phyloP scores from a whole-genome alignment of 768 basidiomycete genomes.

The Auriscalpium microsporum region DNA sequence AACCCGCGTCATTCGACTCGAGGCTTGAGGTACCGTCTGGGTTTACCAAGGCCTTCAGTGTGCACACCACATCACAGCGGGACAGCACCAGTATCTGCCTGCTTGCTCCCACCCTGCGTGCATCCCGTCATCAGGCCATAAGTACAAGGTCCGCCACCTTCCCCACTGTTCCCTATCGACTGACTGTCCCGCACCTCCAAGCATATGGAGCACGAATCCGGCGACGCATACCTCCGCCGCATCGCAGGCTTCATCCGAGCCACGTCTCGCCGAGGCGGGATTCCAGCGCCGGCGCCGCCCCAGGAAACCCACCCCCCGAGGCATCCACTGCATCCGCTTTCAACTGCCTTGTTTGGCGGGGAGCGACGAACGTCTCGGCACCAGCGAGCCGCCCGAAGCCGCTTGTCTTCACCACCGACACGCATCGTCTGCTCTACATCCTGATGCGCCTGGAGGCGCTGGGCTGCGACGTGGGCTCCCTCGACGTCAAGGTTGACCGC shows the following conservation, averaged over 20 bases:
- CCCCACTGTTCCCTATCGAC: slow-evolving; percentile 12
- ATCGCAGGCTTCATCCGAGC: slow-evolving; percentile 67
- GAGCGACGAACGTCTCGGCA: slow-evolving; percentile 25
- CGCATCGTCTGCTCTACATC: slow-evolving; percentile 81
- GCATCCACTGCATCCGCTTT: slow-evolving; percentile 31
- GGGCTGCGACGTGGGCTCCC: slow-evolving; percentile 65
- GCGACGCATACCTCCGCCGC: slow-evolving; percentile 68
- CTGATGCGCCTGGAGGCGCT: slow-evolving; percentile 80
- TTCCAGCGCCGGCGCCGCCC: slow-evolving; percentile 41
- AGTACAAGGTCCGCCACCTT: slow-evolving; percentile 4
- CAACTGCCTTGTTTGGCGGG: slow-evolving; percentile 53
- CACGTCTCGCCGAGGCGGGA: slow-evolving; percentile 59
- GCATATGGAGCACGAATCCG: slow-evolving; percentile 47
- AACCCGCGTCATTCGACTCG: neutral
- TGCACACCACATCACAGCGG: neutral
- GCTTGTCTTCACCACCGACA: slow-evolving; percentile 60
- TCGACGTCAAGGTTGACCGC: slow-evolving; percentile 67
- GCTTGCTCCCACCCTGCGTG: neutral
- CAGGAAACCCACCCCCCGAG: slow-evolving; percentile 20
- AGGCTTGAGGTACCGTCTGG: no score
- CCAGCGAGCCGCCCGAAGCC: slow-evolving; percentile 36
- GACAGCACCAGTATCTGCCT: neutral
- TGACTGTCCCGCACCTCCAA: slow-evolving; percentile 22
- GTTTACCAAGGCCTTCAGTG: no score
- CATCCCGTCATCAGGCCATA: neutral